Evolutionary conservation across 2,329 filamentous ascomycete species (phyloP).

Genomic region (Cladophialophora carrionii): DNA sequence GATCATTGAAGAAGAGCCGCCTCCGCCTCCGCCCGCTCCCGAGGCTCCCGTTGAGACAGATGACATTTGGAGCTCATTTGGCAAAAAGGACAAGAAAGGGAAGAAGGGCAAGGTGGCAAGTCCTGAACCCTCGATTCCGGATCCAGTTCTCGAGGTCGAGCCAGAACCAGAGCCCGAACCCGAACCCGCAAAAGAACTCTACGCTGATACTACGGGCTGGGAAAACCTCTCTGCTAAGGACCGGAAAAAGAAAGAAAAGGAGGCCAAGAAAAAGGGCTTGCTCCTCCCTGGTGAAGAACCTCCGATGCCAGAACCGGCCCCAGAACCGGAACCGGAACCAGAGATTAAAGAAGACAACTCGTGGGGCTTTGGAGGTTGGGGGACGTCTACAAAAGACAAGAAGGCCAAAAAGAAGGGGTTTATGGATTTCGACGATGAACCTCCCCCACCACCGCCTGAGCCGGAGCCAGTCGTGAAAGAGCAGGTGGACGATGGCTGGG

Average conservation of each 20-base stretch:
- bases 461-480: conserved; percentile 41
- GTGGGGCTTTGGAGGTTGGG: conserved; percentile 40
- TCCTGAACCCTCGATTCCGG: conserved; percentile 39
- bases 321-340: conserved; percentile 40
- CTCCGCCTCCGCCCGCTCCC: conserved; percentile 32
- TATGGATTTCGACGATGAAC: conserved; percentile 25
- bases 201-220: conserved; percentile 40
- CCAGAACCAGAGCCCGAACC: conserved; percentile 36
- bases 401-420: conserved; percentile 45
- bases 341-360: conserved; percentile 42
- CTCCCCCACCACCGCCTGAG: conserved; percentile 25
- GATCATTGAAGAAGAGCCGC: conserved; percentile 30
- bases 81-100: conserved; percentile 38
- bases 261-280: conserved; percentile 46
- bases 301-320: conserved; percentile 10
- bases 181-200: conserved; percentile 33
- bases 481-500: conserved; percentile 40
- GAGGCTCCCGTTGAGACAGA: conserved; percentile 38
- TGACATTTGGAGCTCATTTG: conserved; percentile 32
- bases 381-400: conserved; percentile 46
- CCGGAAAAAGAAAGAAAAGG: conserved; percentile 51
- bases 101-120: conserved; percentile 37
- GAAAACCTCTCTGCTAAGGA: conserved; percentile 39
- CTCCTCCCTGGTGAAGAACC: conserved; percentile 39
- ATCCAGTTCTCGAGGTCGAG: conserved; percentile 41